Evolutionary conservation across 257 asterid species (phyloP), one percentile per base, ranked within the genome.

Genomic region (Ocimum tenuiflorum): DNA sequence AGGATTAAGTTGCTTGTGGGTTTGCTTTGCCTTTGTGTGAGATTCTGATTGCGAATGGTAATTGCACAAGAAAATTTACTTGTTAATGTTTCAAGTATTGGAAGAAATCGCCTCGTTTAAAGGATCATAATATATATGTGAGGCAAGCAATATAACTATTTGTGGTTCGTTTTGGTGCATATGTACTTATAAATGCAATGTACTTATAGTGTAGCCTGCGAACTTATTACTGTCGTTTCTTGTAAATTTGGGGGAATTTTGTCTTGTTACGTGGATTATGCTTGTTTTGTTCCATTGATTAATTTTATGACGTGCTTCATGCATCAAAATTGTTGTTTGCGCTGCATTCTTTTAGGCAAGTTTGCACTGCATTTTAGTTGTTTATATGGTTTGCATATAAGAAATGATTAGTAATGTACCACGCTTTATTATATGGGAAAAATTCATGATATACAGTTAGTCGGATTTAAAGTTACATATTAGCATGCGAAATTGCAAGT

Each of bases 341-440:
- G n/a, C n/a, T n/a, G n/a, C n/a, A n/a, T n/a, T n/a, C n/a, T n/a
- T n/a, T n/a, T n/a, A n/a, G n/a, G n/a, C n/a, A n/a, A n/a, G n/a
- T n/a, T n/a, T n/a, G 56, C 48, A 48, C 2, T 58, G 52, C 43
- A 7, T 27, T 54, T 79, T 61, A 62, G 33, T 53, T 43, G 67
- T 54, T 31, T 53, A 22, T 52, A 5, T 68, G 68, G 18, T 63
- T 70, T 56, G 20, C 68, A n/a, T n/a, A n/a, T n/a, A n/a, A n/a
- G n/a, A n/a, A n/a, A n/a, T n/a, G n/a, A n/a, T n/a, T n/a, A n/a
- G n/a, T n/a, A n/a, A n/a, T n/a, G n/a, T n/a, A n/a, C n/a, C n/a
- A n/a, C n/a, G n/a, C n/a, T n/a, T n/a, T n/a, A n/a, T n/a, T n/a
- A n/a, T n/a, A n/a, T n/a, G n/a, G n/a, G n/a, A n/a, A n/a, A n/a